phyloP scores from a whole-genome alignment of 2,329 filamentous ascomycete genomes.

The Pseudopyricularia cyperi region DNA sequence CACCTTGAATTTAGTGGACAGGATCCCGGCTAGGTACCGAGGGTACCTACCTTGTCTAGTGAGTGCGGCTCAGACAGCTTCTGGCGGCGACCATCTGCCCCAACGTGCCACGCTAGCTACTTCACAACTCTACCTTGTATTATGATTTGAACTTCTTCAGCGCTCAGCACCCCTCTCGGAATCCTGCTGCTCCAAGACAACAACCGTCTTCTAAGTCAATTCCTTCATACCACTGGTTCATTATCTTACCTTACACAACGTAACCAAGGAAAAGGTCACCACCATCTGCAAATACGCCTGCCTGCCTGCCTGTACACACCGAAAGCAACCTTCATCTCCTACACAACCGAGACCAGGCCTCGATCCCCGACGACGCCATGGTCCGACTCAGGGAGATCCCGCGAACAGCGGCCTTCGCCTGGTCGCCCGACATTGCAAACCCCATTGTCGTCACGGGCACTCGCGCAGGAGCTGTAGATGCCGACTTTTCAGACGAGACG shows the following conservation, averaged over 20 bases:
- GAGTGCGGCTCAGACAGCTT: background rate
- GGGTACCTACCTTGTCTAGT: too few relatives aligned
- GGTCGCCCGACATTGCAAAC: slow-evolving; percentile 70
- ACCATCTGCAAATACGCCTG: too few relatives aligned
- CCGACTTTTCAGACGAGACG: slow-evolving; percentile 94
- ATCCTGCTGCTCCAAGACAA: background rate
- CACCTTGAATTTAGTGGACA: background rate
- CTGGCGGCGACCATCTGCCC: background rate
- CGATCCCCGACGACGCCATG: slow-evolving; percentile 40
- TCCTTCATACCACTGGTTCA: background rate
- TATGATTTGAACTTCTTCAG: background rate
- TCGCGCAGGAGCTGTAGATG: slow-evolving; percentile 85
- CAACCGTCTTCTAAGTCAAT: background rate
- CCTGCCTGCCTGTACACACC: background rate
- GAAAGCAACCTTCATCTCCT: background rate
- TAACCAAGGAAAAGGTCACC: too few relatives aligned
- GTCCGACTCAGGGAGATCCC: slow-evolving; percentile 93
- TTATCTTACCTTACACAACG: background rate
- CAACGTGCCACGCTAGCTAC: background rate
- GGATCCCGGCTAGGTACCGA: background rate
- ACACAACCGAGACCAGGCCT: background rate
- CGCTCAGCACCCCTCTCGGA: background rate
- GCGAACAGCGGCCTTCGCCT: slow-evolving; percentile 92
- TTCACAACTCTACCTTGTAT: background rate
- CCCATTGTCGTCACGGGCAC: slow-evolving; percentile 89